Conservation (phyloP, 2,329 filamentous ascomycete species). For the Ambrosiella beaveri region DNA sequence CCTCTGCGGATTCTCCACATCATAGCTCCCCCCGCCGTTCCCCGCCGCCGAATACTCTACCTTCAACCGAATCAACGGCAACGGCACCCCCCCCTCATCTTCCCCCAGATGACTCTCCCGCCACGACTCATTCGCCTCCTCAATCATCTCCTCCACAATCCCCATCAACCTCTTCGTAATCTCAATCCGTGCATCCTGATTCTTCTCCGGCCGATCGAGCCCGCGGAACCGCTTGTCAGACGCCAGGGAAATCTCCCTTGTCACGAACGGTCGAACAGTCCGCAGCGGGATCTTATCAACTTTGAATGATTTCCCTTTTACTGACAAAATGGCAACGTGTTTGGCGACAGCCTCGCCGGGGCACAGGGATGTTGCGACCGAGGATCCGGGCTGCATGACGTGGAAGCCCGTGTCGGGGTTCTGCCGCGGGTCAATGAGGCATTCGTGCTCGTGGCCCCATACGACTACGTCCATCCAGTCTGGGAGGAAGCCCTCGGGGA, state of each 20-base stretch:
- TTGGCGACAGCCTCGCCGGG: conserved; percentile 82
- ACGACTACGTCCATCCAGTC: conserved; percentile 81
- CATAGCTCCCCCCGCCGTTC: conserved; percentile 51
- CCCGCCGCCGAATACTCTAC: conserved; percentile 81
- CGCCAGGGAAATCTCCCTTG: conserved; percentile 60
- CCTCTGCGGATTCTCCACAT: conserved; percentile 86
- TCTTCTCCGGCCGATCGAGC: conserved; percentile 40
- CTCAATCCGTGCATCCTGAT: conserved; percentile 67
- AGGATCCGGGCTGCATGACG: conserved; percentile 95
- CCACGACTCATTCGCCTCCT: conserved; percentile 71
- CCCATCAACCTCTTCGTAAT: conserved; percentile 60
- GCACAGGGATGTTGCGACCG: conserved; percentile 81
- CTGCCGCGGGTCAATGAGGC: conserved; percentile 63
- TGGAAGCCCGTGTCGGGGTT: conserved; percentile 84
- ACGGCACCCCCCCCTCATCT: conserved; percentile 32
- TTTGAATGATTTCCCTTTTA: conserved; percentile 69
- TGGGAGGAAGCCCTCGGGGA: conserved; percentile 84
- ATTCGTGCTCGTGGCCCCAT: conserved; percentile 98
- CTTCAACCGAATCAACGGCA: conserved; percentile 74
- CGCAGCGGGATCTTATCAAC: conserved; percentile 70
- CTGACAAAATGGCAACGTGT: conserved; percentile 68
- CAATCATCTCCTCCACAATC: conserved; percentile 74
- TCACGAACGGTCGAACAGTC: conserved; percentile 79
- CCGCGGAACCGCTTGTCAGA: conserved; percentile 61
- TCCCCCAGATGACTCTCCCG: conserved; percentile 19